Conservation (phyloP, 2,329 filamentous ascomycete genomes). For the Paraconiothyrium sp. region DNA sequence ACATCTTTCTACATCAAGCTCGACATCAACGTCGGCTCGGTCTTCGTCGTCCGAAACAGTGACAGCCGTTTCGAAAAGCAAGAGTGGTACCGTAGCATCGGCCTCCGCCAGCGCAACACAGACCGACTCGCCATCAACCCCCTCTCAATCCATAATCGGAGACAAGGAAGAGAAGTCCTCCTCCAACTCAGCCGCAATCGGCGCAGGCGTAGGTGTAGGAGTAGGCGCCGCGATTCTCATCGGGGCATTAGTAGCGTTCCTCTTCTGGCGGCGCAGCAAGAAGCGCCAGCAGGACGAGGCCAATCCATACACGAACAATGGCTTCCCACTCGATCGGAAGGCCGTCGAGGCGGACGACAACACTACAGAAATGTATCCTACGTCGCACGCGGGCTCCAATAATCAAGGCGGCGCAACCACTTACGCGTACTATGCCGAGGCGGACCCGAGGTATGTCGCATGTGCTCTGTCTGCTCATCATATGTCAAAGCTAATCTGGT, state of each 20-base stretch:
- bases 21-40: background rate
- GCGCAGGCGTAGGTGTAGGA: slow-evolving; percentile 27
- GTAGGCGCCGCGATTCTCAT: slow-evolving; percentile 20
- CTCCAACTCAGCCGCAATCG: slow-evolving; percentile 22
- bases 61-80: slow-evolving; percentile 1
- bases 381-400: background rate
- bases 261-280: slow-evolving; percentile 23
- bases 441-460: background rate
- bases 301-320: background rate
- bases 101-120: background rate
- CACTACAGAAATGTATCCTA: background rate
- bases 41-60: background rate
- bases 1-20: slow-evolving; percentile 14
- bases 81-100: background rate
- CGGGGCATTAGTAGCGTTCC: slow-evolving; percentile 19
- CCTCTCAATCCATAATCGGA: slow-evolving; percentile 8
- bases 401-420: background rate
- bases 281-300: slow-evolving; percentile 1
- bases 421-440: slow-evolving; percentile 5
- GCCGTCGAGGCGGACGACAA: background rate
- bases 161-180: background rate
- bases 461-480: background rate
- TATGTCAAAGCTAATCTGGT: background rate
- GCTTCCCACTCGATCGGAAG: background rate
- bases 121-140: background rate